phyloP scores from a whole-genome alignment of 129 eudicot genomes.

The Silybum marianum region DNA sequence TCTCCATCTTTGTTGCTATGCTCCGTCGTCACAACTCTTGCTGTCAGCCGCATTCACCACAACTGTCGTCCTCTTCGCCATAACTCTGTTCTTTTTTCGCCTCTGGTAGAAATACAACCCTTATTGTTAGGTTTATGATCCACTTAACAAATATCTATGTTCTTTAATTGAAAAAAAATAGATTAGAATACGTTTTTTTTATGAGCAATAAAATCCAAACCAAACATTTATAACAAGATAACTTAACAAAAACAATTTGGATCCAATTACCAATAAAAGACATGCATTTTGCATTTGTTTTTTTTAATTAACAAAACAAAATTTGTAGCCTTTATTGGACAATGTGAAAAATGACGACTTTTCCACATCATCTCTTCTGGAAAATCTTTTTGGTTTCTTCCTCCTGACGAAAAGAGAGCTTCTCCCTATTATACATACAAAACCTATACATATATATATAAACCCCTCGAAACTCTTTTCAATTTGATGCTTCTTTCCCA shows the following conservation, averaged over 20 bases:
- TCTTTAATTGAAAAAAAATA: too few species aligned
- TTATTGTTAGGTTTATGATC: background rate
- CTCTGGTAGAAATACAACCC: background rate
- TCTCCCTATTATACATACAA: slow-evolving; percentile 16
- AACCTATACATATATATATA: slow-evolving; percentile 25
- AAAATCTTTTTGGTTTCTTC: slow-evolving; percentile 22
- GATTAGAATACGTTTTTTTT: too few species aligned
- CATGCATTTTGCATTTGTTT: too few species aligned
- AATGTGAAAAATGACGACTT: background rate
- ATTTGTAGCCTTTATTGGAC: background rate
- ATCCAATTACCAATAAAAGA: too few species aligned
- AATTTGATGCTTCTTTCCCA: background rate
- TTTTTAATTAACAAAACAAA: too few species aligned
- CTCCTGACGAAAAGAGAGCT: slow-evolving; percentile 21
- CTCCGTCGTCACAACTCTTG: too few species aligned
- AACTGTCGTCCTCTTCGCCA: background rate
- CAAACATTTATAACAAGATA: too few species aligned
- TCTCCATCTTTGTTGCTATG: too few species aligned
- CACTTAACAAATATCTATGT: background rate
- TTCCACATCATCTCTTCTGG: slow-evolving; percentile 16
- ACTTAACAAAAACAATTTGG: too few species aligned
- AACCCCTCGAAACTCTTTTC: slow-evolving; percentile 14
- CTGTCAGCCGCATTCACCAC: background rate
- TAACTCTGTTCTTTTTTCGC: too few species aligned
- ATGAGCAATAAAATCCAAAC: background rate